Evolutionary conservation across 2,329 filamentous ascomycete species (phyloP).

Genomic region (Lecanicillium sp.): DNA sequence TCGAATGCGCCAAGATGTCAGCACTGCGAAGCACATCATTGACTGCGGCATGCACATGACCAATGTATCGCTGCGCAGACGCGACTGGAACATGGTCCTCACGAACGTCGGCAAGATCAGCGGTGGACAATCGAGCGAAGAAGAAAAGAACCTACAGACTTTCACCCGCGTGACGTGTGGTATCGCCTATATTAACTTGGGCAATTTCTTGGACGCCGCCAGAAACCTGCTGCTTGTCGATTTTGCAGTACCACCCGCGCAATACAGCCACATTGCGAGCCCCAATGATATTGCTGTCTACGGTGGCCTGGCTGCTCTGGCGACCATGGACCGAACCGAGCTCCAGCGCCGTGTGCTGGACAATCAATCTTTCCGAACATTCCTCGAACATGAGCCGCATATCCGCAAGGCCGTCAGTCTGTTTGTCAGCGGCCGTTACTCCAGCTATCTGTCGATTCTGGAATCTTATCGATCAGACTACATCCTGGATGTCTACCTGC

Average conservation of each 20-base stretch:
- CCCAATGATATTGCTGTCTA: constrained; percentile 90
- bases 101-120: constrained; percentile 58
- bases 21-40: constrained; percentile 72
- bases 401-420: constrained; percentile 84
- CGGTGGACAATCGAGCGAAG: constrained; percentile 36
- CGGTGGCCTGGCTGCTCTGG: constrained; percentile 82
- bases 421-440: constrained; percentile 88
- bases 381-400: constrained; percentile 88
- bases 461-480: constrained; percentile 80
- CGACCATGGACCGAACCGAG: constrained; percentile 75
- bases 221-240: constrained; percentile 62
- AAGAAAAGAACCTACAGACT: constrained; percentile 43
- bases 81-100: constrained; percentile 68
- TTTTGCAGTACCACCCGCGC: constrained; percentile 39
- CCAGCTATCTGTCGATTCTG: constrained; percentile 73
- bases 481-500: constrained; percentile 81
- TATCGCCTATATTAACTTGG: constrained; percentile 42
- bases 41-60: constrained; percentile 78
- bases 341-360: constrained; percentile 74
- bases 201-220: constrained; percentile 58
- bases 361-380: constrained; percentile 73
- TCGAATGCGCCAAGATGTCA: constrained; percentile 88
- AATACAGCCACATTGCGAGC: constrained; percentile 66
- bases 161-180: constrained; percentile 49
- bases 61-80: constrained; percentile 66